Conservation (phyloP, 768 basidiomycete species). For the Royoungia palumana region DNA sequence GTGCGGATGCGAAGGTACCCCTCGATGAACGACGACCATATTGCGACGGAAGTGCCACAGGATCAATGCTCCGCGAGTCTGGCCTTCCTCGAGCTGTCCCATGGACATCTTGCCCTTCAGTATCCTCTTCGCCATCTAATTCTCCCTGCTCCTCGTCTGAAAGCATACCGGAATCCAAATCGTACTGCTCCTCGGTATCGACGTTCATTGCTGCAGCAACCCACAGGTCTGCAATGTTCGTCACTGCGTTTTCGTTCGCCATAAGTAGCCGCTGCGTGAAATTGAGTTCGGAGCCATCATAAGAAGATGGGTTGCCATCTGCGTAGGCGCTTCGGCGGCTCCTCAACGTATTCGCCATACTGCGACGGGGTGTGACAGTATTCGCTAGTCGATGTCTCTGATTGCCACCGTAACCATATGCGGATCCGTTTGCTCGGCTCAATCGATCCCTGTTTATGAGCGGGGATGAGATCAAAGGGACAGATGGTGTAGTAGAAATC, state of each 20-base stretch:
- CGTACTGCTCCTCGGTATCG: slow-evolving; percentile 82
- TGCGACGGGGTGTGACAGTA: slow-evolving; percentile 47
- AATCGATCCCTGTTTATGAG: slow-evolving; percentile 43
- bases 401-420: slow-evolving; percentile 68
- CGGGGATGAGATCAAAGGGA: slow-evolving; percentile 46
- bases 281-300: slow-evolving; percentile 58
- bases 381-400: slow-evolving; percentile 55
- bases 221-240: slow-evolving; percentile 95
- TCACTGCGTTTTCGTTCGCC: slow-evolving; percentile 94
- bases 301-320: slow-evolving; percentile 41
- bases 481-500: slow-evolving; percentile 35
- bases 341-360: slow-evolving; percentile 49
- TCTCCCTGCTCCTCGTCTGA: slow-evolving; percentile 23
- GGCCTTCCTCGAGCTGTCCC: slow-evolving; percentile 17
- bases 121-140: slow-evolving; percentile 47
- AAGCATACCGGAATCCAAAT: slow-evolving; percentile 33
- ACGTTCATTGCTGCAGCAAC: slow-evolving; percentile 95
- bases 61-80: slow-evolving; percentile 10
- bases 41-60: slow-evolving; percentile 23
- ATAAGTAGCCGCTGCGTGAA: slow-evolving; percentile 86
- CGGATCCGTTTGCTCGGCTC: slow-evolving; percentile 68
- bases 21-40: slow-evolving; percentile 22
- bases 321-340: slow-evolving; percentile 47
- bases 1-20: slow-evolving; percentile 25
- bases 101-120: slow-evolving; percentile 31